Base-by-base conservation (phyloP, 192 early-diverging fungal genomes). In the Coemansia sp. region DNA sequence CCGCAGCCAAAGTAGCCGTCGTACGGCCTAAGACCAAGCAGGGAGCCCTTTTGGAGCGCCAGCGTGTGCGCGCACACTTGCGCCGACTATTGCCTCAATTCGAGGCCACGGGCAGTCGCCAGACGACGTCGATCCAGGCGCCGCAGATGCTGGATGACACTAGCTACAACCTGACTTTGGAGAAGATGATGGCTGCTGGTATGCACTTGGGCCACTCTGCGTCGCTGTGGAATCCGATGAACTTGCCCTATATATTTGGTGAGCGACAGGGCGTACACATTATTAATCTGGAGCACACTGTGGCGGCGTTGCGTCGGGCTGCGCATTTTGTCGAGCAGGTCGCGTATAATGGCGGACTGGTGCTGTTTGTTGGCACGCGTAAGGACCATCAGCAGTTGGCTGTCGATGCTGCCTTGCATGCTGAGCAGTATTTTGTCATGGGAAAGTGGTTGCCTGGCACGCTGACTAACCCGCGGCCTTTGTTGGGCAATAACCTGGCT, bases 281-380 rank as follows among this genome's bases (percentile, higher is more conserved):
- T 63, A 95, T 98, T 84, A 95, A 98, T 73, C 75, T 95, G 53
- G 95, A 98, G 66, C 91, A 94, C 44, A 96, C 97, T 1, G 75
- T 97, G 63, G 89, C 89, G 3, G 86, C 89, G 38, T 85, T 98
- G 27, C 86, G 95, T 34, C 87, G 95, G 44, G 94, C 97, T 5
- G 87, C 89, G 60, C 87, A 86, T 46, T 86, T 96, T 21, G 86
- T 87, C 10, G 72, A 87, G 21, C 86, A 88, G 29, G 88, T 96
- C 5, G 89, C 93, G 31, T 75, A 86, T 41, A 70, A 87, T 17
- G 94, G 93, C 34, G 94, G 96, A 7, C 87, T 88, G 53, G 88
- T 98, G 51, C 50, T 97, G 58, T 98, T 98, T 75, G 85, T 93
- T 9, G 95, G 93, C 5, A 91, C 91, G 10, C 85, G 92, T 12